These are phyloP conservation scores for Pterocarpus macrocarpus DNA, from an alignment of 306 rosid genomes.

Conservation along the genomic window DNA sequence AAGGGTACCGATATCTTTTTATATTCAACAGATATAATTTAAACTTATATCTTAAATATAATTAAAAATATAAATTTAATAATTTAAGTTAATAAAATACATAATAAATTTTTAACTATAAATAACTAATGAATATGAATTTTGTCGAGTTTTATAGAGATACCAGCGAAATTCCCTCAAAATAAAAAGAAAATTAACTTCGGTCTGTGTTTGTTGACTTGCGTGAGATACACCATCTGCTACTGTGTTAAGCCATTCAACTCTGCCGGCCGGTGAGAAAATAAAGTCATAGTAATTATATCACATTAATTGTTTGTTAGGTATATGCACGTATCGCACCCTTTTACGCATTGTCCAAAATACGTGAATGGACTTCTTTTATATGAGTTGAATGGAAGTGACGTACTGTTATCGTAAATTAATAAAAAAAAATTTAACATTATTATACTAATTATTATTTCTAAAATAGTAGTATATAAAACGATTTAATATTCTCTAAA, in stretches of 20 bases:
- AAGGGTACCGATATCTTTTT: too few relatives aligned
- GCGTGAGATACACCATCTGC: background rate
- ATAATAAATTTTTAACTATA: too few relatives aligned
- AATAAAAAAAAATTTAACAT: background rate
- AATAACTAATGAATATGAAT: too few relatives aligned
- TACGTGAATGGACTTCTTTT: conserved; percentile 4
- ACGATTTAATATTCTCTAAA: too few relatives aligned
- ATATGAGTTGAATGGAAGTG: background rate
- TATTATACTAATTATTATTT: background rate
- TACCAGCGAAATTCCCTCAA: too few relatives aligned
- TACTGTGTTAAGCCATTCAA: background rate
- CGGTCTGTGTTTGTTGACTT: too few relatives aligned
- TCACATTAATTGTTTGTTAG: conserved; percentile 6
- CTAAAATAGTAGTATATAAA: background rate
- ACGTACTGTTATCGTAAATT: background rate
- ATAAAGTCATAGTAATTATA: conserved; percentile 9
- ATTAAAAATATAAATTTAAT: too few relatives aligned
- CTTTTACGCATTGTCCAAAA: background rate
- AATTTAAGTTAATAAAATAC: too few relatives aligned
- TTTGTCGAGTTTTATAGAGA: too few relatives aligned
- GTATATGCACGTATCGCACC: conserved; percentile 1
- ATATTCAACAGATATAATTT: too few relatives aligned
- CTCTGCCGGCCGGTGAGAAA: conserved; percentile 27
- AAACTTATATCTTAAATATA: too few relatives aligned
- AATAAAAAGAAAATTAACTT: too few relatives aligned